A percentile compares a stretch with the other conserved stretches of the same genome.
Conservation (phyloP, 1,284 basidiomycete genomes). For the Ustilago curta region DNA sequence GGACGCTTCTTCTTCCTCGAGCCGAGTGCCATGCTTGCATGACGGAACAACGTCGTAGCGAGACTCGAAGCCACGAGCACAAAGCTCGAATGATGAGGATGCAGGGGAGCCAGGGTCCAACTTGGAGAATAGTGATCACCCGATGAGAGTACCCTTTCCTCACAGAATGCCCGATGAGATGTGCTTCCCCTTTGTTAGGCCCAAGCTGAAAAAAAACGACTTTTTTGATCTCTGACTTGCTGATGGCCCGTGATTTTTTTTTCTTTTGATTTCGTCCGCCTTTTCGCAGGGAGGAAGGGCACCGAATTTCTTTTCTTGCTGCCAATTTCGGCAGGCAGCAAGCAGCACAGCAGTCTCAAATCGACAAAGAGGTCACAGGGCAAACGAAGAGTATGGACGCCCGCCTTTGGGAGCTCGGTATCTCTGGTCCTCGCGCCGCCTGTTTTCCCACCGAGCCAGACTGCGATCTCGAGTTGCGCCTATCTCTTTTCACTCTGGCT, state of each 20-base stretch:
- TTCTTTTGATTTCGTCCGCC: constrained; percentile 10
- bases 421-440: constrained; percentile 1
- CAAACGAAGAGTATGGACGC: background rate
- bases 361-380: background rate
- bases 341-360: background rate
- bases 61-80: too few species aligned
- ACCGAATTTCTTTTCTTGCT: constrained; percentile 23
- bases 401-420: constrained; percentile 1
- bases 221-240: constrained; percentile 28
- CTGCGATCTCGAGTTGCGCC: constrained; percentile 8
- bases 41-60: background rate
- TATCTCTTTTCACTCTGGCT: background rate
- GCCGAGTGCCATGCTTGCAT: constrained; percentile 19
- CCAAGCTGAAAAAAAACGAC: background rate
- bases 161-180: constrained; percentile 2
- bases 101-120: constrained; percentile 22
- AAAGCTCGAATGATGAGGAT: background rate
- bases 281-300: constrained; percentile 13
- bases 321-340: background rate
- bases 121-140: background rate
- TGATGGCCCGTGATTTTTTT: constrained; percentile 11
- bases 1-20: constrained; percentile 46
- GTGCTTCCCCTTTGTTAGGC: background rate
- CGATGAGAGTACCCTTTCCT: background rate
- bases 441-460: background rate